phyloP scores from a whole-genome alignment of 1,284 basidiomycete genomes.

The Waitea zeae region DNA sequence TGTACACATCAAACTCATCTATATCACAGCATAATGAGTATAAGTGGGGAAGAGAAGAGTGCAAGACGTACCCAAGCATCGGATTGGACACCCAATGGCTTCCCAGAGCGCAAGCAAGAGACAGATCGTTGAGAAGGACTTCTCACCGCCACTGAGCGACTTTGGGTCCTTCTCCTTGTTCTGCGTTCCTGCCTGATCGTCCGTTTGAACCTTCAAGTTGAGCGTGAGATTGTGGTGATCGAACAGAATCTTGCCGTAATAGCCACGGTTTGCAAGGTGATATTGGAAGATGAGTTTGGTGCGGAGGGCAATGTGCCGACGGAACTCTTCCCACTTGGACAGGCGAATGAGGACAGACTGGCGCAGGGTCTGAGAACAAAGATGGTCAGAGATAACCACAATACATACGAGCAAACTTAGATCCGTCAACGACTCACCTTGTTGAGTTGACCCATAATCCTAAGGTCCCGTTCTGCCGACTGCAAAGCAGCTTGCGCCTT shows the following conservation, averaged over 20 bases:
- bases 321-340: slow-evolving; percentile 74
- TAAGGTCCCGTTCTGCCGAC: slow-evolving; percentile 41
- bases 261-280: slow-evolving; percentile 74
- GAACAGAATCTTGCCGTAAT: slow-evolving; percentile 73
- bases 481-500: slow-evolving; percentile 38
- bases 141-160: slow-evolving; percentile 85
- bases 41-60: not conserved
- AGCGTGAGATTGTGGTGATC: slow-evolving; percentile 60
- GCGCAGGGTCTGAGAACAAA: slow-evolving; percentile 31
- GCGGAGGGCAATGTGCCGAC: slow-evolving; percentile 70
- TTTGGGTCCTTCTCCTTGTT: slow-evolving; percentile 59
- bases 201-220: slow-evolving; percentile 62
- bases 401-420: not conserved
- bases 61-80: slow-evolving; percentile 66
- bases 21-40: not conserved
- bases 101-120: slow-evolving; percentile 91
- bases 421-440: slow-evolving; percentile 21
- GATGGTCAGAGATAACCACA: slow-evolving; percentile 1
- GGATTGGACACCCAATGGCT: slow-evolving; percentile 81
- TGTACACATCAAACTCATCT: slow-evolving; percentile 92
- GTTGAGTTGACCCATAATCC: slow-evolving; percentile 42
- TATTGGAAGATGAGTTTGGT: slow-evolving; percentile 73
- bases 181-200: slow-evolving; percentile 54
- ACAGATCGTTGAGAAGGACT: slow-evolving; percentile 94
- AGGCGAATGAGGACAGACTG: slow-evolving; percentile 49